phyloP scores from a whole-genome alignment of 129 eudicot genomes.

The Chrysanthemum makinoi region DNA sequence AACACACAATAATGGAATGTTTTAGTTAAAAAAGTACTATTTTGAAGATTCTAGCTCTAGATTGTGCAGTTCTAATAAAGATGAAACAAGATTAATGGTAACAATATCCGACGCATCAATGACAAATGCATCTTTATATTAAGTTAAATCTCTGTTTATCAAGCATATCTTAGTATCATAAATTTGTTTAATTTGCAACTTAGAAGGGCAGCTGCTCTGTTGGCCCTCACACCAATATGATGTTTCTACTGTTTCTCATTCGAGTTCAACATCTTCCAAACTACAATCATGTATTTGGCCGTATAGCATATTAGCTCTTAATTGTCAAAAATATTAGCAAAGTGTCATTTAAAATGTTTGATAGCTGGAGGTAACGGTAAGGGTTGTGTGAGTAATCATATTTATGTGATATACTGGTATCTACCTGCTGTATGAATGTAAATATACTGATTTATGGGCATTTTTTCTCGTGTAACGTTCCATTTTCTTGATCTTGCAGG shows the following conservation, averaged over 20 bases:
- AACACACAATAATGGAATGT: background rate
- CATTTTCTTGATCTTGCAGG: no score
- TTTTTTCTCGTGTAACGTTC: no score
- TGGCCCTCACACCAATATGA: background rate
- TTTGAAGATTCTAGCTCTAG: background rate
- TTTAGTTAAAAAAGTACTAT: background rate
- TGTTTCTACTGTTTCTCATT: background rate
- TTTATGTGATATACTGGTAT: no score
- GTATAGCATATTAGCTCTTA: background rate
- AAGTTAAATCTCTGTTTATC: background rate
- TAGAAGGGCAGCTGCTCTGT: background rate
- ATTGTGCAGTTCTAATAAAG: background rate
- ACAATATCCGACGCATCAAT: background rate
- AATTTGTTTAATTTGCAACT: background rate
- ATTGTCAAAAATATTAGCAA: background rate
- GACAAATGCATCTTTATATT: background rate
- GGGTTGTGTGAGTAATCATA: no score
- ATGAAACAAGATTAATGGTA: background rate
- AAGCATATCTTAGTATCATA: background rate
- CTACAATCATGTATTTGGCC: background rate
- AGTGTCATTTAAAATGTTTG: background rate
- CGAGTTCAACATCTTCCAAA: background rate
- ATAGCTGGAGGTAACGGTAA: no score
- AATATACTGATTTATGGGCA: no score
- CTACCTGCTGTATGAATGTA: no score